A percentile compares a stretch with the other conserved stretches of the same genome.
phyloP scores from a whole-genome alignment of 1,139 yeast genomes.

The Pichia norvegensis region DNA sequence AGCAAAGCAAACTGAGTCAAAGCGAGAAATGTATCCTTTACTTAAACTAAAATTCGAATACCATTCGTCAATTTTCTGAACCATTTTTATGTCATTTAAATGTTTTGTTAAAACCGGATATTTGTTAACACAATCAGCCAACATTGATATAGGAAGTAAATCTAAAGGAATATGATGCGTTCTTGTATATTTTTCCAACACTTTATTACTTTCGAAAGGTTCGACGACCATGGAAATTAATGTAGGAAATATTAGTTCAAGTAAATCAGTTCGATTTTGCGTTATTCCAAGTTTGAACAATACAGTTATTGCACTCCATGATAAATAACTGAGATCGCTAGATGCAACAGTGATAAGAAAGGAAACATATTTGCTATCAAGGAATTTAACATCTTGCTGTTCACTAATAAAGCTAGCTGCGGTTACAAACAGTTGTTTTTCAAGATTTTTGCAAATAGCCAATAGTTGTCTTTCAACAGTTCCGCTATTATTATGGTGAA shows the following conservation, averaged over 20 bases:
- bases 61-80: not conserved
- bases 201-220: not conserved
- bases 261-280: not conserved
- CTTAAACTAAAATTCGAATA: not conserved
- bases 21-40: not conserved
- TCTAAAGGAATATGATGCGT: not conserved
- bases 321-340: not conserved
- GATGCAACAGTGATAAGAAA: not conserved
- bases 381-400: not conserved
- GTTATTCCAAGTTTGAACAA: not conserved
- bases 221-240: not conserved
- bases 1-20: conserved; percentile 2
- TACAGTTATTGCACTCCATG: not conserved
- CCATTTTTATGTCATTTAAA: not conserved
- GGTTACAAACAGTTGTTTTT: not conserved
- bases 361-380: not conserved
- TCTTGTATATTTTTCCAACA: not conserved
- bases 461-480: not conserved
- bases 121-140: not conserved
- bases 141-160: not conserved
- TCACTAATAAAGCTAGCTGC: not conserved
- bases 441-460: not conserved
- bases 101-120: not conserved
- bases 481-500: not conserved
- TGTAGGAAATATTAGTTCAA: not conserved